Evolutionary conservation across 2,329 filamentous ascomycete species (phyloP).

Genomic region (Fusarium ambrosium): DNA sequence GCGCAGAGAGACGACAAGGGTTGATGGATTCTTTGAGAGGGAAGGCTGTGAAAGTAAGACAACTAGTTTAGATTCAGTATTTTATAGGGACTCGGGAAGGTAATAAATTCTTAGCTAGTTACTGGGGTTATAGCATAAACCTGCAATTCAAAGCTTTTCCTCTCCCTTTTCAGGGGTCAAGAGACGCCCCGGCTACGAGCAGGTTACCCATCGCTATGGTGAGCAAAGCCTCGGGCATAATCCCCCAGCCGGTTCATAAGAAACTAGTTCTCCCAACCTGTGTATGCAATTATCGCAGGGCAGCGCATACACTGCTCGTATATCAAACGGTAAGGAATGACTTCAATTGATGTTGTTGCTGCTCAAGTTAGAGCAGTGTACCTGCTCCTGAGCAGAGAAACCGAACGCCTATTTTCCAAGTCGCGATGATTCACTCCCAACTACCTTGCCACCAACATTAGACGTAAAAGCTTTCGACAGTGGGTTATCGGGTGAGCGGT

Average conservation of each 20-base stretch:
- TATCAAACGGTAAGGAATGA: background rate
- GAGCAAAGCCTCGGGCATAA: background rate
- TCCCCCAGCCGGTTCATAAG: background rate
- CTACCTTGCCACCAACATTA: background rate
- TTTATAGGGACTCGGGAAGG: no score
- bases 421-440: background rate
- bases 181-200: background rate
- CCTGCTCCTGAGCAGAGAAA: background rate
- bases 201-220: background rate
- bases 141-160: no score
- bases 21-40: no score
- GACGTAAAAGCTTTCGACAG: background rate
- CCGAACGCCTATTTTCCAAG: background rate
- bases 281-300: background rate
- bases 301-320: background rate
- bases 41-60: no score
- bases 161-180: no score
- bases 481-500: background rate
- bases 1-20: no score
- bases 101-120: no score
- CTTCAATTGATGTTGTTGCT: background rate
- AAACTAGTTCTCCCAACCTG: background rate
- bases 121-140: no score
- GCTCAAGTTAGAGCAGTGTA: background rate
- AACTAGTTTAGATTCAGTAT: no score